Evolutionary conservation across 768 basidiomycete species (phyloP).

Genomic region (Auricularia sp.): DNA sequence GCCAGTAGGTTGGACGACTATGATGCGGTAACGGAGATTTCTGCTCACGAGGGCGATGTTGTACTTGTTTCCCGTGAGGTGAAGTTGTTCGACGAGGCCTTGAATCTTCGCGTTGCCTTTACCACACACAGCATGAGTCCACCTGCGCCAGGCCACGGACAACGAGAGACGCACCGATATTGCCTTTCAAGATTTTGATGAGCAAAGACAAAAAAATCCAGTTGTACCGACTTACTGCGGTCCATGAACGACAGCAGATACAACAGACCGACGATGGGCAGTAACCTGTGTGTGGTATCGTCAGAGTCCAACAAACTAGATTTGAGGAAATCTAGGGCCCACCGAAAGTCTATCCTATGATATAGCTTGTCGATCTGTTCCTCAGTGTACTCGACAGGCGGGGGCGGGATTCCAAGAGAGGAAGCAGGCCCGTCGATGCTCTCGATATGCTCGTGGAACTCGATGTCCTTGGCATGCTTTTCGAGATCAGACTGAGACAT

Average conservation of each 20-base stretch:
- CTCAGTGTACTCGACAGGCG: constrained; percentile 27
- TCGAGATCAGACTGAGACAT: neutral
- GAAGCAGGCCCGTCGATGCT: neutral
- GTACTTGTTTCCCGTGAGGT: constrained; percentile 49
- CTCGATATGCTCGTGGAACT: neutral
- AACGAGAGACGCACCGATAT: constrained; percentile 34
- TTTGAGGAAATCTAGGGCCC: neutral
- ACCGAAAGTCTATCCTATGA: constrained; percentile 45
- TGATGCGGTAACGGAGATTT: neutral
- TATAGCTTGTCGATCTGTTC: constrained; percentile 46
- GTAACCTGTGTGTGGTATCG: constrained; percentile 18
- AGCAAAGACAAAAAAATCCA: neutral
- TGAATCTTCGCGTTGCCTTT: constrained; percentile 56
- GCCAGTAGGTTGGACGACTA: neutral
- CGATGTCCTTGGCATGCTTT: neutral
- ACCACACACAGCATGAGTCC: too few relatives aligned
- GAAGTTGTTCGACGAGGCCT: constrained; percentile 46
- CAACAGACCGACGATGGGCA: constrained; percentile 50
- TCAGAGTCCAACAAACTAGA: too few relatives aligned
- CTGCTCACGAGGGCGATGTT: constrained; percentile 52
- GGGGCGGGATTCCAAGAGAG: constrained; percentile 25
- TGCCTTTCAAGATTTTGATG: constrained; percentile 27
- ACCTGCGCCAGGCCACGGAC: too few relatives aligned
- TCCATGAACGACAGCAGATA: constrained; percentile 59
- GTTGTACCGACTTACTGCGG: constrained; percentile 31